Conservation (phyloP, 2,329 filamentous ascomycete species). For the Cercospora sp. region DNA sequence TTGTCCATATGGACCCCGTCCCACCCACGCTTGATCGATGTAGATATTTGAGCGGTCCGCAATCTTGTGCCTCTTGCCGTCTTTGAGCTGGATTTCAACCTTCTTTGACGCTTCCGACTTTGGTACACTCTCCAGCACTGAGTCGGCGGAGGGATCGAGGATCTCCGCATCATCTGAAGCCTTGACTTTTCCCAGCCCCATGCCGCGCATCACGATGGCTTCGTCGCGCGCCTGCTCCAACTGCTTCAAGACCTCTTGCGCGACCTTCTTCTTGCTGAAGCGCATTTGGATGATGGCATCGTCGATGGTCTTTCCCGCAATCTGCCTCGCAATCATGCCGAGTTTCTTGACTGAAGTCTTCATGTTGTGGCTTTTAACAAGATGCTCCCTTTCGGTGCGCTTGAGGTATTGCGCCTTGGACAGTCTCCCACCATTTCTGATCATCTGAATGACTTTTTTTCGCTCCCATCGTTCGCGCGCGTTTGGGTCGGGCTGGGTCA, state of each 20-base stretch:
- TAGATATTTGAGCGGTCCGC: constrained; percentile 80
- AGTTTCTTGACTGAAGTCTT: constrained; percentile 93
- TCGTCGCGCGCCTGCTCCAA: constrained; percentile 78
- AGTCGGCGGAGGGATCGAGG: constrained; percentile 15
- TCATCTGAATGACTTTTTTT: constrained; percentile 76
- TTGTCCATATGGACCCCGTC: constrained; percentile 65
- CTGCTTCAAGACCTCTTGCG: constrained; percentile 74
- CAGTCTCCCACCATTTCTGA: constrained; percentile 67
- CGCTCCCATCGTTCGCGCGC: constrained; percentile 74
- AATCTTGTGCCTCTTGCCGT: constrained; percentile 71
- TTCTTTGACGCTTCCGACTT: background rate
- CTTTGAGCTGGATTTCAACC: constrained; percentile 68
- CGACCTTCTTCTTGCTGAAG: constrained; percentile 91
- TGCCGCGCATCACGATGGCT: constrained; percentile 76
- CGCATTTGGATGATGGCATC: constrained; percentile 94
- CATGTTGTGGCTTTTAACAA: constrained; percentile 67
- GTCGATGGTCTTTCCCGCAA: constrained; percentile 88
- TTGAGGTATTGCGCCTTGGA: constrained; percentile 66
- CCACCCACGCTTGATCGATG: constrained; percentile 90
- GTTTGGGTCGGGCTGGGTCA: constrained; percentile 73
- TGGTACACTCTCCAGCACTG: constrained; percentile 6
- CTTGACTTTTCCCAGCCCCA: constrained; percentile 64
- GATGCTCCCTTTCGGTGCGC: constrained; percentile 61
- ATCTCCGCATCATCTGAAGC: constrained; percentile 21
- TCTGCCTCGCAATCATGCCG: constrained; percentile 79